Evolutionary conservation across 352 stramenopile species (phyloP).

Genomic region (Globisporangium solare): DNA sequence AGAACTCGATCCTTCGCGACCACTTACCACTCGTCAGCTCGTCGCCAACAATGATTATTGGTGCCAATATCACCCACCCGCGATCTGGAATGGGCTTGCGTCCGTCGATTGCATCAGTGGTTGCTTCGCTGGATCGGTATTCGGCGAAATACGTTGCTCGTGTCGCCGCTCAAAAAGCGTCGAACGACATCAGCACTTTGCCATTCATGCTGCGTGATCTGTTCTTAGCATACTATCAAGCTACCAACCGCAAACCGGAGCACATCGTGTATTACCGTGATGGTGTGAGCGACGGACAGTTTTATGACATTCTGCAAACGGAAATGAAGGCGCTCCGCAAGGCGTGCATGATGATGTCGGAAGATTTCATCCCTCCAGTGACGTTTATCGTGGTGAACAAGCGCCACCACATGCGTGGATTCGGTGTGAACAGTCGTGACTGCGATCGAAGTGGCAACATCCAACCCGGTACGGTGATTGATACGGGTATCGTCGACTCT

Average conservation of each 20-base stretch:
- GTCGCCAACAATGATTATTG: slow-evolving; percentile 71
- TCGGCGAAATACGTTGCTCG: slow-evolving; percentile 59
- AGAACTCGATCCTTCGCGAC: slow-evolving; percentile 56
- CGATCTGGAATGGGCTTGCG: slow-evolving; percentile 45
- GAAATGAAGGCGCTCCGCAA: slow-evolving; percentile 48
- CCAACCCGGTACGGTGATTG: slow-evolving; percentile 44
- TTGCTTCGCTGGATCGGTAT: slow-evolving; percentile 70
- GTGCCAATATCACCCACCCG: slow-evolving; percentile 71
- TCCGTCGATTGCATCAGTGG: slow-evolving; percentile 75
- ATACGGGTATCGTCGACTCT: slow-evolving; percentile 54
- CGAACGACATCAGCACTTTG: slow-evolving; percentile 51
- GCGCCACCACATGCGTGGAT: slow-evolving; percentile 61
- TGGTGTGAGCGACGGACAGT: slow-evolving; percentile 83
- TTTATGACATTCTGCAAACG: slow-evolving; percentile 59
- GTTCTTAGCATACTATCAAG: slow-evolving; percentile 70
- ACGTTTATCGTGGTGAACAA: slow-evolving; percentile 77
- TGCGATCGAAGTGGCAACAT: slow-evolving; percentile 43
- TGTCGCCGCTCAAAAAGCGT: slow-evolving; percentile 43
- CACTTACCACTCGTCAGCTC: slow-evolving; percentile 36
- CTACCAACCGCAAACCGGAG: slow-evolving; percentile 67
- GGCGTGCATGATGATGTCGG: slow-evolving; percentile 42
- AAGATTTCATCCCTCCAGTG: slow-evolving; percentile 42
- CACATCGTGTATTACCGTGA: slow-evolving; percentile 86
- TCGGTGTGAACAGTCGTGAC: slow-evolving; percentile 18
- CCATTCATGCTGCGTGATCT: slow-evolving; percentile 64